phyloP scores from a whole-genome alignment of 2,329 filamentous ascomycete species.

The Verticillium isaacii region DNA sequence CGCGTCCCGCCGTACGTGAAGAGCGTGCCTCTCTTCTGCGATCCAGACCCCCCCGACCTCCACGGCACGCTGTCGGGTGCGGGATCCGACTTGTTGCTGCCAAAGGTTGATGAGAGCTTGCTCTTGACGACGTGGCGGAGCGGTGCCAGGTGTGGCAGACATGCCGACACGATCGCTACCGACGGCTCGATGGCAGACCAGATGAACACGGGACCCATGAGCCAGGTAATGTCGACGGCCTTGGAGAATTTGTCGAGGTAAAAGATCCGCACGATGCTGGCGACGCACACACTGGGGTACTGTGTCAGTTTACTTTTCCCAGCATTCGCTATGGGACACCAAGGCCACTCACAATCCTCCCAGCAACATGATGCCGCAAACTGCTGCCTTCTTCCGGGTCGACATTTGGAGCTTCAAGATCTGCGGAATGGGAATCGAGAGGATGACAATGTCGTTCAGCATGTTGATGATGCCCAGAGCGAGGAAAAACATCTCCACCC shows the following conservation, averaged over 20 bases:
- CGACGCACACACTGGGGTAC: conserved; percentile 4
- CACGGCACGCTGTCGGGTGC: not conserved
- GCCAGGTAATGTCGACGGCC: conserved; percentile 6
- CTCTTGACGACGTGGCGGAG: conserved; percentile 7
- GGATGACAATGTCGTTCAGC: conserved; percentile 9
- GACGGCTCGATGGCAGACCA: conserved; percentile 36
- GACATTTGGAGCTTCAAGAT: conserved; percentile 11
- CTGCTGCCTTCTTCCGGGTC: conserved; percentile 5
- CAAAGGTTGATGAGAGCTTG: not conserved
- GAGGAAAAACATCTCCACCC: conserved; percentile 6
- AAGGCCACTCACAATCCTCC: conserved; percentile 7
- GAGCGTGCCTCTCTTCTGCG: conserved; percentile 5
- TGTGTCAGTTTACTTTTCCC: not conserved
- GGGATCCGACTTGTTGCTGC: not conserved
- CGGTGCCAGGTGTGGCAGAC: conserved; percentile 30
- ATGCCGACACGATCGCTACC: conserved; percentile 31
- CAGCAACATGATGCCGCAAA: conserved; percentile 8
- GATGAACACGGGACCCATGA: conserved; percentile 18
- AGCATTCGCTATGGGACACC: not conserved
- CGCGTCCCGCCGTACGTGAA: conserved; percentile 7
- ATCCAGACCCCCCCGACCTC: not conserved
- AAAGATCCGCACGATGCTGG: conserved; percentile 6
- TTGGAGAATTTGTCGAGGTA: conserved; percentile 6
- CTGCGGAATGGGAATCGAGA: conserved; percentile 8
- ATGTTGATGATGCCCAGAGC: conserved; percentile 9